These are phyloP conservation scores for Abelmoschus esculentus DNA, from an alignment of 345 rosid genomes.

Conservation along the genomic window DNA sequence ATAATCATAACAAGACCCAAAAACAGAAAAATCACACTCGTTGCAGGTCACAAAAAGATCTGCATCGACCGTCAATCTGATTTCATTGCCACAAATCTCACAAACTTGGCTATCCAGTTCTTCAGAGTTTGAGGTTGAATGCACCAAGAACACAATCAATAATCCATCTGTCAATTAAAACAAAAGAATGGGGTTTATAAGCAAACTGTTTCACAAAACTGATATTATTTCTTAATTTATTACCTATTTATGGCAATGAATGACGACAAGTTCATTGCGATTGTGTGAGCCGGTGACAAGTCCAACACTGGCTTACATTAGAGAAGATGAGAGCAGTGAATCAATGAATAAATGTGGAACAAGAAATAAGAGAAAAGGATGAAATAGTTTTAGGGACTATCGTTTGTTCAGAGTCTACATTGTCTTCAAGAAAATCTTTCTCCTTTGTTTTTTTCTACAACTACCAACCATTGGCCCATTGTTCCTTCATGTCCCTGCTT, in stretches of 20 bases:
- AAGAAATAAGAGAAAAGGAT: slow-evolving; percentile 7
- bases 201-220: neutral
- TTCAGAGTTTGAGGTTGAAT: slow-evolving; percentile 76
- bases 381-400: slow-evolving; percentile 24
- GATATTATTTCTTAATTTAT: neutral
- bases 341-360: neutral
- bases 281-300: slow-evolving; percentile 98
- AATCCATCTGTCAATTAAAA: neutral
- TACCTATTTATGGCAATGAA: slow-evolving; percentile 97
- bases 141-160: neutral
- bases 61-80: slow-evolving; percentile 81
- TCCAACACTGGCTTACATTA: slow-evolving; percentile 98
- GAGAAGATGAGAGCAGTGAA: neutral
- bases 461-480: slow-evolving; percentile 22
- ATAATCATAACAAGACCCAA: slow-evolving; percentile 94
- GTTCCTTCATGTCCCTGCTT: neutral
- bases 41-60: slow-evolving; percentile 95
- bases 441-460: slow-evolving; percentile 27
- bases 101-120: slow-evolving; percentile 90
- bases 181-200: neutral
- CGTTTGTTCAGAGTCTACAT: slow-evolving; percentile 84
- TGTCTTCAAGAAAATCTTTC: slow-evolving; percentile 90
- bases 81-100: slow-evolving; percentile 83
- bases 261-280: slow-evolving; percentile 96
- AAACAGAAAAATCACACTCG: slow-evolving; percentile 92